Evolutionary conservation across 164 flowering plant genomes (phyloP).

Genomic region (Liquidambar formosana): DNA sequence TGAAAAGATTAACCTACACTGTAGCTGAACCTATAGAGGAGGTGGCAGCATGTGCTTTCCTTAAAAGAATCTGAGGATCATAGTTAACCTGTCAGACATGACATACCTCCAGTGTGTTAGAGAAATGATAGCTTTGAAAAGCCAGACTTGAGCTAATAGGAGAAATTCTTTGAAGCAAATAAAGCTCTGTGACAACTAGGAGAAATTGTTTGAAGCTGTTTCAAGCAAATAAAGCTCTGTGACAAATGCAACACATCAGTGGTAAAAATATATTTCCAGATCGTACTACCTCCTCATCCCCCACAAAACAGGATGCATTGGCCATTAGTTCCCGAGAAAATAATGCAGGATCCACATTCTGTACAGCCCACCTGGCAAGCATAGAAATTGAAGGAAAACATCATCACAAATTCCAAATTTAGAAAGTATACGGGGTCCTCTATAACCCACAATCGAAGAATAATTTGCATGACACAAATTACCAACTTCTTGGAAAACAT

Average conservation of each 20-base stretch:
- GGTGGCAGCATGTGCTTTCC: slow-evolving; percentile 87
- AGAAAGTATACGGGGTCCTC: background rate
- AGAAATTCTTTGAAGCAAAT: background rate
- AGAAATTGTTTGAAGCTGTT: background rate
- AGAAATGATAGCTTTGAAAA: background rate
- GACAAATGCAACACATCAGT: background rate
- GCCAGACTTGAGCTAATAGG: background rate
- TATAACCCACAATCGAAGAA: background rate
- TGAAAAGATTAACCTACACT: slow-evolving; percentile 50
- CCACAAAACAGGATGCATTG: slow-evolving; percentile 61
- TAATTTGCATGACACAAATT: background rate
- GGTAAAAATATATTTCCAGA: background rate
- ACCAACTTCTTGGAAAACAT: too few species aligned
- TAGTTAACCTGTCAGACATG: slow-evolving; percentile 49
- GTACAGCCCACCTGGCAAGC: slow-evolving; percentile 79
- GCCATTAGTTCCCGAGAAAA: slow-evolving; percentile 75
- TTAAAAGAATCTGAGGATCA: slow-evolving; percentile 73
- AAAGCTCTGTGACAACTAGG: background rate
- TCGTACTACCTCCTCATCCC: slow-evolving; percentile 55
- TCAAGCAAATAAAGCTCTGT: background rate
- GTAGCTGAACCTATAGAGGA: slow-evolving; percentile 88
- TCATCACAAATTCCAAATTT: too few species aligned
- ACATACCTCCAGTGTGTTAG: slow-evolving; percentile 1
- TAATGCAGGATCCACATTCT: slow-evolving; percentile 80
- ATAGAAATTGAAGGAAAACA: background rate